Conservation (phyloP, 306 rosid species). For the Quercus variabilis region DNA sequence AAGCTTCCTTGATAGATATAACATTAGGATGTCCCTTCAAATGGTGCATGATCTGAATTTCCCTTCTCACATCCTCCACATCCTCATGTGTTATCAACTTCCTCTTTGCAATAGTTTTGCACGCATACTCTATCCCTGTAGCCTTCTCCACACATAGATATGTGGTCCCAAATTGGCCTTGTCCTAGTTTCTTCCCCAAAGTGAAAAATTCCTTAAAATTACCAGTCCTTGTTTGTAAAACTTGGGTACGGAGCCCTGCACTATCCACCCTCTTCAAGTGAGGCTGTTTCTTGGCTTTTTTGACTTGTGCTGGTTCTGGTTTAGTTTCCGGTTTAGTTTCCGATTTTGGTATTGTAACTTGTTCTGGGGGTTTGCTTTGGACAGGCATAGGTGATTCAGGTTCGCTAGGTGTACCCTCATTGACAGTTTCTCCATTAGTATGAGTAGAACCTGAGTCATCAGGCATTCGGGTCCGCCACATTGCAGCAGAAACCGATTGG, state of each 20-base stretch:
- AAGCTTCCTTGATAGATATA: slow-evolving; percentile 92
- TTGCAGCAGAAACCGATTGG: slow-evolving; percentile 88
- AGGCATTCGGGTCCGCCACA: slow-evolving; percentile 69
- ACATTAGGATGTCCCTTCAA: slow-evolving; percentile 88
- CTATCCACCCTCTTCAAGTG: slow-evolving; percentile 81
- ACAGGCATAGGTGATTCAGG: slow-evolving; percentile 70
- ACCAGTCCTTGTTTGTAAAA: slow-evolving; percentile 68
- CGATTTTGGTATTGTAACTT: slow-evolving; percentile 65
- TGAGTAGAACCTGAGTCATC: slow-evolving; percentile 60
- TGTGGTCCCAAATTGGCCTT: slow-evolving; percentile 90
- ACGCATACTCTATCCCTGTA: slow-evolving; percentile 72
- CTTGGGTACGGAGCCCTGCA: slow-evolving; percentile 82
- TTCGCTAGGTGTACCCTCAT: slow-evolving; percentile 40
- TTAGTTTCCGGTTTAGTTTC: slow-evolving; percentile 35
- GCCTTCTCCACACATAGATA: slow-evolving; percentile 80
- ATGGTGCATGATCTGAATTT: slow-evolving; percentile 99
- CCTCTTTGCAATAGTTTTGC: slow-evolving; percentile 96
- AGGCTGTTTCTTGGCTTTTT: slow-evolving; percentile 39
- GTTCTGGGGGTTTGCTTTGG: slow-evolving; percentile 84
- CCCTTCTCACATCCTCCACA: slow-evolving; percentile 98
- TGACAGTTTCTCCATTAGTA: slow-evolving; percentile 40
- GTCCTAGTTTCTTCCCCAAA: slow-evolving; percentile 82
- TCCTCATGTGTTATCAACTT: slow-evolving; percentile 77
- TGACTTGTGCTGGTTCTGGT: slow-evolving; percentile 24
- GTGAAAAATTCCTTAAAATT: slow-evolving; percentile 67